Percentiles rank a stretch among this genome's conserved stretches.
Evolutionary conservation across 148 eudicot species (phyloP).

Genomic region (Talinum fruticosum): DNA sequence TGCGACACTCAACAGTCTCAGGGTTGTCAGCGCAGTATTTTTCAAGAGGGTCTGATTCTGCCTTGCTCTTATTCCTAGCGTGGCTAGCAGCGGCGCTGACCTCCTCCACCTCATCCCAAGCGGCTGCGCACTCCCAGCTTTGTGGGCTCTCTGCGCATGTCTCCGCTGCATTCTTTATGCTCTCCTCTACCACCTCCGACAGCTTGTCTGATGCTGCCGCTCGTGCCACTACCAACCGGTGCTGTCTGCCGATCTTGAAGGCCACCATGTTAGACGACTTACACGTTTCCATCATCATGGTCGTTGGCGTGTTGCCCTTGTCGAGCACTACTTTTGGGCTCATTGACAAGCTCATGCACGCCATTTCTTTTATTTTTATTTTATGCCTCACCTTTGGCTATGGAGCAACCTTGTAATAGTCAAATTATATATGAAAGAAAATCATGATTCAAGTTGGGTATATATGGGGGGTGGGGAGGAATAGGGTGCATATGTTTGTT

Average conservation of each 20-base stretch:
- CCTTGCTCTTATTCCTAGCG: constrained; percentile 68
- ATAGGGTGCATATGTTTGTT: too few relatives aligned
- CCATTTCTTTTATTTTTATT: too few relatives aligned
- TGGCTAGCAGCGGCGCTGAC: constrained; percentile 87
- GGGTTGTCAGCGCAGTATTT: constrained; percentile 77
- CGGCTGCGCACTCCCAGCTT: constrained; percentile 85
- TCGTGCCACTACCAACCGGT: constrained; percentile 31
- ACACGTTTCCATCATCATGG: too few relatives aligned
- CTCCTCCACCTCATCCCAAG: constrained; percentile 98
- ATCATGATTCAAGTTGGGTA: too few relatives aligned
- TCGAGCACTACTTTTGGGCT: too few relatives aligned
- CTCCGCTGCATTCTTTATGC: constrained; percentile 73
- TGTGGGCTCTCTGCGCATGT: constrained; percentile 56
- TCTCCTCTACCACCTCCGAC: constrained; percentile 61
- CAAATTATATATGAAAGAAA: too few relatives aligned
- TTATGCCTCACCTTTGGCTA: too few relatives aligned
- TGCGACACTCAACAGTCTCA: constrained; percentile 82
- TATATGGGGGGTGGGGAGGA: too few relatives aligned
- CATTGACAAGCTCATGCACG: too few relatives aligned
- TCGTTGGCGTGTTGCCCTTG: too few relatives aligned
- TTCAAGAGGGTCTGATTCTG: constrained; percentile 52
- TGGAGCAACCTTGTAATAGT: too few relatives aligned
- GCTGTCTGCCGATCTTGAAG: neutral
- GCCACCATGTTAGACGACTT: too few relatives aligned
- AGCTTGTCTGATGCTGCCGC: constrained; percentile 54